These are phyloP conservation scores for Zelopaecilomyces penicillatus DNA, from an alignment of 2,329 filamentous ascomycete species.

Conservation along the genomic window DNA sequence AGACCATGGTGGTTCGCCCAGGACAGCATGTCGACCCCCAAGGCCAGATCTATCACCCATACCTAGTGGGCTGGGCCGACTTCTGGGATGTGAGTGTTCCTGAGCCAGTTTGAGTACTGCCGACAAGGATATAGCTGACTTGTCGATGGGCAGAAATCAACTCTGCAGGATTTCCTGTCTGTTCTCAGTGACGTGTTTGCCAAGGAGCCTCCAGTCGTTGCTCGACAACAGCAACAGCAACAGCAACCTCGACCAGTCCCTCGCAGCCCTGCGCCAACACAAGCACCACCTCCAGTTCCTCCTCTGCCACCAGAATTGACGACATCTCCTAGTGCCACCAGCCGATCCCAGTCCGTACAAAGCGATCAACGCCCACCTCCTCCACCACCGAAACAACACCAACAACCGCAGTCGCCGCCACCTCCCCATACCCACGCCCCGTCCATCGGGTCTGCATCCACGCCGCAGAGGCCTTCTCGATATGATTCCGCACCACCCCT, in stretches of 20 bases:
- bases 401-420: slow-evolving; percentile 14
- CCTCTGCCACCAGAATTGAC: slow-evolving; percentile 60
- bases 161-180: slow-evolving; percentile 70
- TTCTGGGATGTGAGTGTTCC: slow-evolving; percentile 70
- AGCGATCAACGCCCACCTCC: slow-evolving; percentile 37
- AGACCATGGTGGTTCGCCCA: slow-evolving; percentile 80
- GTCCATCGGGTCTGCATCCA: slow-evolving; percentile 11
- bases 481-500: slow-evolving; percentile 42
- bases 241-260: slow-evolving; percentile 34
- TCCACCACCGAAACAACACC: slow-evolving; percentile 36
- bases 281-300: slow-evolving; percentile 58
- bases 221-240: slow-evolving; percentile 40
- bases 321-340: slow-evolving; percentile 25
- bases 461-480: slow-evolving; percentile 24
- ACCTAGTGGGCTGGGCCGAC: slow-evolving; percentile 79
- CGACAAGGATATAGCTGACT: slow-evolving; percentile 3
- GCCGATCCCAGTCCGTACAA: slow-evolving; percentile 24
- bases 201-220: slow-evolving; percentile 86
- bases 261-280: slow-evolving; percentile 16
- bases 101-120: not conserved
- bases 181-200: slow-evolving; percentile 82
- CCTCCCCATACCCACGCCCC: slow-evolving; percentile 21
- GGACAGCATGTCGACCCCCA: slow-evolving; percentile 94
- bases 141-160: slow-evolving; percentile 56
- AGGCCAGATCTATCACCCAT: slow-evolving; percentile 91